Evolutionary conservation across 805 yeast species (phyloP).

Genomic region (Spathaspora sp.): DNA sequence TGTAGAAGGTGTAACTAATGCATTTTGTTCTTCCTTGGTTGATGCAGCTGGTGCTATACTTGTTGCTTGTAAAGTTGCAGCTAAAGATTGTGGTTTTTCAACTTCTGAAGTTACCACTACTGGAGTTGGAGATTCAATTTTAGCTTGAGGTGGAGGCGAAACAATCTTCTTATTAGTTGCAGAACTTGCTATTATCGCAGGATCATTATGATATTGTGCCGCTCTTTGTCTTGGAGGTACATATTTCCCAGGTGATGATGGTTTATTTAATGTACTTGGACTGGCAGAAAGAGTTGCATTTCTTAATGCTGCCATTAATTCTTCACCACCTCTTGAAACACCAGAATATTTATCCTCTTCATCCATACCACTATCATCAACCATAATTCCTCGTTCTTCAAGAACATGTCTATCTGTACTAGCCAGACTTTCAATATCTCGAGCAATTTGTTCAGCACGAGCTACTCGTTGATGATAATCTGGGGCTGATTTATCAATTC

Average conservation of each 20-base stretch:
- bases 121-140: background rate
- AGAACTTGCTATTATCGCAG: slow-evolving; percentile 61
- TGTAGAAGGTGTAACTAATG: slow-evolving; percentile 1
- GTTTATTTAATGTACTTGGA: background rate
- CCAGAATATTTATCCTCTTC: slow-evolving; percentile 97
- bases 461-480: slow-evolving; percentile 61
- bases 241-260: slow-evolving; percentile 36
- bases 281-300: slow-evolving; percentile 20
- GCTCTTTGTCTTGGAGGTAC: slow-evolving; percentile 57
- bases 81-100: slow-evolving; percentile 1
- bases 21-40: background rate
- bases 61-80: background rate
- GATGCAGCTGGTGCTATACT: background rate
- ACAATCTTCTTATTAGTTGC: slow-evolving; percentile 22
- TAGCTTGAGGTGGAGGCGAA: slow-evolving; percentile 3
- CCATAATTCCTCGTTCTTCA: slow-evolving; percentile 79
- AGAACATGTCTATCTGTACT: slow-evolving; percentile 78
- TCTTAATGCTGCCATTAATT: slow-evolving; percentile 45
- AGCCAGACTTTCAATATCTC: slow-evolving; percentile 72
- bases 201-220: slow-evolving; percentile 54
- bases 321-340: slow-evolving; percentile 62
- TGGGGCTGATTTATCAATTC: slow-evolving; percentile 64
- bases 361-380: slow-evolving; percentile 84
- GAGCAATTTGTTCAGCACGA: slow-evolving; percentile 76
- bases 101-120: background rate